A percentile compares a stretch with the other conserved stretches of the same genome.
Evolutionary conservation across 805 yeast species (phyloP).

Genomic region (Yarrowia phangngaensis): DNA sequence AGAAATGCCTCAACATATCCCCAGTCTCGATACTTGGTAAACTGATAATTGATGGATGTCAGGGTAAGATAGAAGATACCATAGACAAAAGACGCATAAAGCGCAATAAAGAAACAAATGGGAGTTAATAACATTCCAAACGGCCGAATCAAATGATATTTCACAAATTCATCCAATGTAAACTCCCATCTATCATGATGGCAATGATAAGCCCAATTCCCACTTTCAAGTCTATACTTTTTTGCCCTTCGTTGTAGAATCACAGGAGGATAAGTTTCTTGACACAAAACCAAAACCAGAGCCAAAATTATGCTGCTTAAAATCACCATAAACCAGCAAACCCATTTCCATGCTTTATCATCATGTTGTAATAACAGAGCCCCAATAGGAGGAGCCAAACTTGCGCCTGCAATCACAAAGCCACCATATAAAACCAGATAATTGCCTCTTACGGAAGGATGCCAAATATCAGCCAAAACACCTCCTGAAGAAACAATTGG

Average conservation of each 20-base stretch:
- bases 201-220: constrained; percentile 61
- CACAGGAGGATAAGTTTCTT: constrained; percentile 63
- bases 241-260: constrained; percentile 52
- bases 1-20: constrained; percentile 63
- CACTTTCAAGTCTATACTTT: constrained; percentile 50
- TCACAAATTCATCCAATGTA: constrained; percentile 61
- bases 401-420: constrained; percentile 47
- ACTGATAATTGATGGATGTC: constrained; percentile 43
- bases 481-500: constrained; percentile 78
- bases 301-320: constrained; percentile 55
- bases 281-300: constrained; percentile 47
- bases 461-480: constrained; percentile 65
- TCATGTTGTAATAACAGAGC: constrained; percentile 62
- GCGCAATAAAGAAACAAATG: constrained; percentile 56
- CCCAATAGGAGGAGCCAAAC: constrained; percentile 55
- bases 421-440: constrained; percentile 63
- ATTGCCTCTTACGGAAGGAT: constrained; percentile 55
- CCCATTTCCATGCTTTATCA: constrained; percentile 57
- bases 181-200: constrained; percentile 85
- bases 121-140: constrained; percentile 68
- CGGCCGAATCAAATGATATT: constrained; percentile 75
- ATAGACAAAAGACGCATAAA: constrained; percentile 73
- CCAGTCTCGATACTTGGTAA: constrained; percentile 69
- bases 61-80: constrained; percentile 64
- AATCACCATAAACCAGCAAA: constrained; percentile 60